Evolutionary conservation across 495 filamentous ascomycete genomes (phyloP), one percentile per base, ranked within the genome.

Genomic region (Glonium stellatum): DNA sequence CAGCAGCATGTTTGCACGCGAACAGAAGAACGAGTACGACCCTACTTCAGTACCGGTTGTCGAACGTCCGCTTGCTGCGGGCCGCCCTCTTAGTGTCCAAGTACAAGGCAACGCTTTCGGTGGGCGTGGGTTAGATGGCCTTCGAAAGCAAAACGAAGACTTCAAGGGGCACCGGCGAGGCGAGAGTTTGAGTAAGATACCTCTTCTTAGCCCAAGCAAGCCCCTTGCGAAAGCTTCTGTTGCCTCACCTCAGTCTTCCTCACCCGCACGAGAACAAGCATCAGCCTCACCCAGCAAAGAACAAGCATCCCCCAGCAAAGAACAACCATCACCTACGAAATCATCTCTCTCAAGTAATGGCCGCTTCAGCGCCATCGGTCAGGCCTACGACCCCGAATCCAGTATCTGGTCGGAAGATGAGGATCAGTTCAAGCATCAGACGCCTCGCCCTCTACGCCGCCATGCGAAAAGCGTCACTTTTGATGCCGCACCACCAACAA

Each of bases 401-500:
- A 64, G 59, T 57, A 59, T 64, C 35, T 63, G 47, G 49, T 68
- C 68, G 8, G 68, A 71, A 22, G 78, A 80, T 23, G 81, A 85
- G 55, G 52, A 66, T 25, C 31, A 51, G 13, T 73, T 81, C 18
- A 82, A 80, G 22, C 77, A 75, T 35, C 82, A 84, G 25, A 73
- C 72, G 1, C 73, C 70, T 41, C 79, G 78, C 62, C 79, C 71
- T 19, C 79, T 88, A 4, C 85, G 87, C 69, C 85, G 90, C 37
- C 88, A 95, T 74, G 84, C 89, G 0, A 98, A 98, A 74, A 96
- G 90, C 64, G 93, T 98, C 27, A 97, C 90, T 1, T 98, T 97
- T 67, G 92, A 97, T 77, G 86, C 84, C 27, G 93, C 90, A 0
- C 92, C 93, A 22, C 95, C 93, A 31, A 87, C 93, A 70, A 78